Evolutionary conservation across 208 protist genomes (phyloP), one percentile per base, ranked within the genome.

Genomic region (Leishmania mexicana): DNA sequence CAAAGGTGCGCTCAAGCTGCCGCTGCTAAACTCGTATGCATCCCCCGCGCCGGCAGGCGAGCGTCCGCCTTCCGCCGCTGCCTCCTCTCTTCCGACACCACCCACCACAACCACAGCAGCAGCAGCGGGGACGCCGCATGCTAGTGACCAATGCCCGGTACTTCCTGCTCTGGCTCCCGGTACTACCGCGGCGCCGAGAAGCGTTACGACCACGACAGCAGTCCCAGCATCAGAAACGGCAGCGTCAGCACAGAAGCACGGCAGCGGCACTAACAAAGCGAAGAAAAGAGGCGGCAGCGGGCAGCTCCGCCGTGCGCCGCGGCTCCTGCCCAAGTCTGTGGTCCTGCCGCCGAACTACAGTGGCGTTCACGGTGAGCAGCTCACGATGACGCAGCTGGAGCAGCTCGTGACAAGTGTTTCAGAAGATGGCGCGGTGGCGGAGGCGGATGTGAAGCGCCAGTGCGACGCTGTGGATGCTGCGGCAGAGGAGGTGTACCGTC

Each of bases 401-500:
- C 76, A 80, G 38, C 71, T 85, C 3, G 79, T 78, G 13, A 19
- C 31, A 19, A 62, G 68, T 40, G 77, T 83, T 38, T 40, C 51
- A 45, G 75, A 60, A 51, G 81, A 88, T 45, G 2, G 42, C 7
- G 67, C 47, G 51, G 76, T 57, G 49, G 81, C 82, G 68, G 53
- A 76, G 49, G 51, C 42, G 1, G 58, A 49, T 28, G 64, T 81
- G 49, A 57, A 58, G 38, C 28, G 35, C 31, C 90, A 68, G 72
- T 84, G 83, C 78, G 49, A 64, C 38, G 62, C 53, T 79, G 80
- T 62, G 2, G 73, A 80, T 38, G 62, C 47, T 10, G 71, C 90
- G 6, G 88, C 85, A n/a, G 75, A 57, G 54, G 79, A 83, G 57
- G 83, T 94, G 40, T 85, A 87, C 21, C 62, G 75, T 17, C 83